Percentiles rank a stretch among this genome's conserved stretches.
Conservation (phyloP, 495 filamentous ascomycete species). For the Diplogelasinospora grovesii region DNA sequence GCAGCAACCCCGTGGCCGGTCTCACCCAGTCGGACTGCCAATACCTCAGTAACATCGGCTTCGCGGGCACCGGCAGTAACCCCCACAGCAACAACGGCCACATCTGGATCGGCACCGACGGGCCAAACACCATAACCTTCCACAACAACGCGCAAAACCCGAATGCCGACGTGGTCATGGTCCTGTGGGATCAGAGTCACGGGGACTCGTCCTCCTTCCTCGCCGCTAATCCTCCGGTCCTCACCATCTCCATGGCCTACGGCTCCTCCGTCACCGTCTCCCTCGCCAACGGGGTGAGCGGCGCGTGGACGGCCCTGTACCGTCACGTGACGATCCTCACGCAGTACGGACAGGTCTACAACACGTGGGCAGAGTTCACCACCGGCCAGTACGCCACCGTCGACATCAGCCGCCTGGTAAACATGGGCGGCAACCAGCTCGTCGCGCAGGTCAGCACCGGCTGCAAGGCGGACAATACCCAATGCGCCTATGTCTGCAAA, state of each 20-base stretch:
- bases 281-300: slow-evolving; percentile 9
- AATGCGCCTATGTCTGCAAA: slow-evolving; percentile 14
- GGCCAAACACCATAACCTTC: slow-evolving; percentile 16
- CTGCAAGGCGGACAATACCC: slow-evolving; percentile 8
- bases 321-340: slow-evolving; percentile 2
- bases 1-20: slow-evolving; percentile 1
- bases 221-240: background rate
- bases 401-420: slow-evolving; percentile 24
- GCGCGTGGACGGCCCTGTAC: slow-evolving; percentile 6
- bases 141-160: slow-evolving; percentile 6
- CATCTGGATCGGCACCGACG: slow-evolving; percentile 18
- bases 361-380: slow-evolving; percentile 30
- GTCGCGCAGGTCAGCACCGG: slow-evolving; percentile 7
- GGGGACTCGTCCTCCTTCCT: slow-evolving; percentile 10
- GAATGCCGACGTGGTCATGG: slow-evolving; percentile 5
- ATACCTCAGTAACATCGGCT: slow-evolving; percentile 13
- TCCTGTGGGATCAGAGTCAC: slow-evolving; percentile 9
- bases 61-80: slow-evolving; percentile 21
- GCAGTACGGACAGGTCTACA: slow-evolving; percentile 17
- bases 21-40: slow-evolving; percentile 3
- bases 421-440: slow-evolving; percentile 26
- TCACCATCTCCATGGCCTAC: slow-evolving; percentile 6
- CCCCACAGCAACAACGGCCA: slow-evolving; percentile 4
- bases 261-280: slow-evolving; percentile 7
- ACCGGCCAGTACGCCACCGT: slow-evolving; percentile 14